Conservation (phyloP, 1,284 basidiomycete species). For the Fomes fomentarius region DNA sequence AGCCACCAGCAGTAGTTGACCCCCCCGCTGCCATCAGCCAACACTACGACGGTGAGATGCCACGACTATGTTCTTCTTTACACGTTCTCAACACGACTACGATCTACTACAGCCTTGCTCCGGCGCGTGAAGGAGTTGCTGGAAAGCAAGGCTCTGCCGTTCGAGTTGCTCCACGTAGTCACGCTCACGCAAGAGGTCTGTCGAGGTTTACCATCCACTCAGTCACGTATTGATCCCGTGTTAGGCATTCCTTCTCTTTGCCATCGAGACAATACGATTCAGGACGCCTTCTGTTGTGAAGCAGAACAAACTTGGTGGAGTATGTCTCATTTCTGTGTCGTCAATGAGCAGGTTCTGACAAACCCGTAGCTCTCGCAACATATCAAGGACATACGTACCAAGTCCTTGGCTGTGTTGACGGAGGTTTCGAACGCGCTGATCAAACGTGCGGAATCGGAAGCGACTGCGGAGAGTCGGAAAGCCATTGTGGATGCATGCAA, state of each 20-base stretch:
- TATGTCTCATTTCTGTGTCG: conserved; percentile 36
- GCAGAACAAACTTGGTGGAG: conserved; percentile 69
- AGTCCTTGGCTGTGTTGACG: conserved; percentile 53
- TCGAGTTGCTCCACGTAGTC: conserved; percentile 68
- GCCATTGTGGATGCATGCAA: conserved; percentile 54
- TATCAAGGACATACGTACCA: conserved; percentile 63
- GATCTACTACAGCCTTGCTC: conserved; percentile 49
- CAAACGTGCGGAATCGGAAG: conserved; percentile 53
- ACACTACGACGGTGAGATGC: conserved; percentile 64
- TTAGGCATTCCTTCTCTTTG: conserved; percentile 70
- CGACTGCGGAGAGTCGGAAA: conserved; percentile 53
- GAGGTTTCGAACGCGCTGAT: conserved; percentile 57
- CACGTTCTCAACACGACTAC: too few species aligned
- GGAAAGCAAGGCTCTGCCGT: conserved; percentile 41
- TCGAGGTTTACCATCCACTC: neutral
- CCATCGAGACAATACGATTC: conserved; percentile 69
- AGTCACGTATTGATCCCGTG: neutral
- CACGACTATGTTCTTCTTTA: neutral
- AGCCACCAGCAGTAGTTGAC: conserved; percentile 61
- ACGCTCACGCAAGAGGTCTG: conserved; percentile 71
- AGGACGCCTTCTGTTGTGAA: conserved; percentile 70
- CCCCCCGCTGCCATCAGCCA: conserved; percentile 54
- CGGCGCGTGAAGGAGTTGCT: conserved; percentile 50
- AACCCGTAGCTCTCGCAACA: conserved; percentile 60
- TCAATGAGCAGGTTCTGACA: conserved; percentile 1